phyloP scores from a whole-genome alignment of 2,329 filamentous ascomycete species.

The Calonectria pauciramosa region DNA sequence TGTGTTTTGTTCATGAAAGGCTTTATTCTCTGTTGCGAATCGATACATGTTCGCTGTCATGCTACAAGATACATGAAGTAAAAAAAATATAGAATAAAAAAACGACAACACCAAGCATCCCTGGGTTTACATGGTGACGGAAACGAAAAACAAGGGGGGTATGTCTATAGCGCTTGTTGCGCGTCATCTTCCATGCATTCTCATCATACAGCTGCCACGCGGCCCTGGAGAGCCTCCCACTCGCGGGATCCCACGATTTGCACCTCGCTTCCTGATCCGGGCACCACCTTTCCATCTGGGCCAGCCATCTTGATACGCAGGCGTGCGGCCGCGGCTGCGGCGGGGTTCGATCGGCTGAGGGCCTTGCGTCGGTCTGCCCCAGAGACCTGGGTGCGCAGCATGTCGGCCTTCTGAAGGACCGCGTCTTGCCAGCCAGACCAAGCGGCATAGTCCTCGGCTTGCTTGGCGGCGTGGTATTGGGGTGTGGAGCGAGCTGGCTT shows the following conservation, averaged over 20 bases:
- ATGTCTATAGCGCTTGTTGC: slow-evolving; percentile 35
- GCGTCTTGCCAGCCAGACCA: slow-evolving; percentile 72
- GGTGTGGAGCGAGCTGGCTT: slow-evolving; percentile 74
- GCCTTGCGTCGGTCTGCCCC: slow-evolving; percentile 43
- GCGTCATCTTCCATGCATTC: slow-evolving; percentile 22
- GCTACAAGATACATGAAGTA: slow-evolving; percentile 20
- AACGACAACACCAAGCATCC: slow-evolving; percentile 10
- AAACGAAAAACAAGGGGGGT: slow-evolving; percentile 39
- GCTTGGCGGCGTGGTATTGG: slow-evolving; percentile 75
- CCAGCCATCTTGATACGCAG: slow-evolving; percentile 66
- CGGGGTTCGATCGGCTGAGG: slow-evolving; percentile 32
- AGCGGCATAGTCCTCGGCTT: slow-evolving; percentile 74
- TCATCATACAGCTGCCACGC: slow-evolving; percentile 49
- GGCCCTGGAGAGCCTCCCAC: slow-evolving; percentile 68
- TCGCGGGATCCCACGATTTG: slow-evolving; percentile 67
- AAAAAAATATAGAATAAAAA: slow-evolving; percentile 26
- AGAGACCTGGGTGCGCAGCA: slow-evolving; percentile 48
- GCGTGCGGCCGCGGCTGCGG: slow-evolving; percentile 57
- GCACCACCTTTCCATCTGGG: slow-evolving; percentile 58
- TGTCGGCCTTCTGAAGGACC: slow-evolving; percentile 66
- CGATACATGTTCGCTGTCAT: slow-evolving; percentile 6
- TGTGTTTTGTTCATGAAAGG: neutral
- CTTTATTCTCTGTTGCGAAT: slow-evolving; percentile 10
- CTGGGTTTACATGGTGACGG: neutral
- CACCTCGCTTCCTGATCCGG: slow-evolving; percentile 56